Base-by-base conservation (phyloP, 805 yeast species). In the Vanderwaltozyma yarrowii region DNA sequence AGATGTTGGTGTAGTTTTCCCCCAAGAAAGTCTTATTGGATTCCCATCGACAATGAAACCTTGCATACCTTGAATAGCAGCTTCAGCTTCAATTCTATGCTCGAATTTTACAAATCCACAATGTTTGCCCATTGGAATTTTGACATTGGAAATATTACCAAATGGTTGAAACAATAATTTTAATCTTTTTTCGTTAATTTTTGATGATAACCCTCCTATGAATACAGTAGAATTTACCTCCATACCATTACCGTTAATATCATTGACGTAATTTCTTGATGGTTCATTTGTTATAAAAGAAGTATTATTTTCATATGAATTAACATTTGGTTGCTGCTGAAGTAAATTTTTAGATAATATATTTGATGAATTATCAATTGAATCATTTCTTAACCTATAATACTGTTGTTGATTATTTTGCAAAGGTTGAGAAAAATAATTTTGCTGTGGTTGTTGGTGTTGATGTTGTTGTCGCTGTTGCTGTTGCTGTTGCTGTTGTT, bases 1-100 rank as follows among this genome's bases (percentile, higher is more conserved):
- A 14, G 33, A 41, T 13, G 45, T 39, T 25, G 38, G 36, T 5
- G 45, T 34, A 2, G 39, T 19, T 50, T 82, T 67, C 33, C 89
- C 89, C 92, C 92, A 82, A 36, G 84, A 74, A 36, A 82, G 61
- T 45, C 88, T 62, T 18, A 82, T 76, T 42, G 88, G 68, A 37
- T 77, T 72, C 3, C 87, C 88, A n/a, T 79, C 80, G 43, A 82
- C 74, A 18, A 76, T 66, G 52, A 75, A 81, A 2, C 94, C 94
- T 58, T 82, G 86, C 82, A 82, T 76, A 3, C 80, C 78, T 30
- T 75, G 71, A 38, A 82, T 80, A 6, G 94, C 86, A 30, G 74
- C 77, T 56, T 80, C 85, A 1, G 92, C 92, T 48, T 79, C 83
- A 48, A 74, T 78, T 44, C 83, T 64, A 26, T 66, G 65, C n/a